Evolutionary conservation across 768 basidiomycete genomes (phyloP).

Genomic region (Podaxis pistillaris): DNA sequence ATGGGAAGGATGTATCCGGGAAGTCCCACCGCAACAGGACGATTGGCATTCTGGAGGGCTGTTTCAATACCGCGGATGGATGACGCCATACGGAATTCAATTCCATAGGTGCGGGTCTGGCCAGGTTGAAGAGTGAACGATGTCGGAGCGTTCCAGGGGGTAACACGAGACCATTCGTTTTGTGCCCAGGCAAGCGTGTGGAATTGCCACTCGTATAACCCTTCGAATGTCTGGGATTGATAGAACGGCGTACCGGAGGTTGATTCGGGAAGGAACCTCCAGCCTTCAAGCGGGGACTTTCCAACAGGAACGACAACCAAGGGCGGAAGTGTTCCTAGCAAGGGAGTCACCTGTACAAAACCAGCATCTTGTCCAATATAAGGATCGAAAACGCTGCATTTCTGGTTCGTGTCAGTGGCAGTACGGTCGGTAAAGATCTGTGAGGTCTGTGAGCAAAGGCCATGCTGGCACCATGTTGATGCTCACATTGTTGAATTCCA

Average conservation of each 20-base stretch:
- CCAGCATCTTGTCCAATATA: conserved; percentile 59
- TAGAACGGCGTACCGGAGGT: conserved; percentile 45
- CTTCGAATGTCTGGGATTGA: conserved; percentile 61
- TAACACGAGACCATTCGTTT: conserved; percentile 50
- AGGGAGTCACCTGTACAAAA: conserved; percentile 50
- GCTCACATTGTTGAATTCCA: conserved; percentile 57
- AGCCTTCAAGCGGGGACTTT: conserved; percentile 53
- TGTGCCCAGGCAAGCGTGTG: conserved; percentile 56
- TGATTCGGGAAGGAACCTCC: conserved; percentile 54
- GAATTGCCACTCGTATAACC: conserved; percentile 58
- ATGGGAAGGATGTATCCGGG: conserved; percentile 52
- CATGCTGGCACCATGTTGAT: neutral
- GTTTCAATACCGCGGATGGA: conserved; percentile 50
- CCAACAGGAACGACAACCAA: conserved; percentile 47
- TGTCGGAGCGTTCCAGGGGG: conserved; percentile 55
- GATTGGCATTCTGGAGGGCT: conserved; percentile 37
- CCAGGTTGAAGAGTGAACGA: conserved; percentile 45
- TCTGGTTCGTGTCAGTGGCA: conserved; percentile 47
- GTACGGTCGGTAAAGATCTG: conserved; percentile 57
- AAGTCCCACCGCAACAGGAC: conserved; percentile 50
- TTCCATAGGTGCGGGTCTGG: conserved; percentile 49
- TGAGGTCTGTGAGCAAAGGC: neutral
- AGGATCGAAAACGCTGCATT: conserved; percentile 56
- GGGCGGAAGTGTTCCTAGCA: conserved; percentile 52
- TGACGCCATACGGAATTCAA: conserved; percentile 48